These are phyloP conservation scores for Fusarium kyushuense DNA, from an alignment of 2,329 filamentous ascomycete genomes.

Conservation along the genomic window DNA sequence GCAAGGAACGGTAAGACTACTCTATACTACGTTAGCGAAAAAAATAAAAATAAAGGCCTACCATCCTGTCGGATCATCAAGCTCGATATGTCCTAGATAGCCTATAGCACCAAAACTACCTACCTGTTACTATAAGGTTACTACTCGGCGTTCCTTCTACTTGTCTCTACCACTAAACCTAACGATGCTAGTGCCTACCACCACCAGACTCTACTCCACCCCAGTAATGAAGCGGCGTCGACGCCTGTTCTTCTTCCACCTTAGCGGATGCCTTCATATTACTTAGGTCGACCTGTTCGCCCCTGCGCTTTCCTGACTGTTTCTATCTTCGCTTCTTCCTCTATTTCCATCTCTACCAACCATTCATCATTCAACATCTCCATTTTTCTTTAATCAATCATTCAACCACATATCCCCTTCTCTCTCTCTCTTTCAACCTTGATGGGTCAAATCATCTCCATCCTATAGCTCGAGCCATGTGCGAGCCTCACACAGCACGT, in stretches of 20 bases:
- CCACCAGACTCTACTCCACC: constrained; percentile 38
- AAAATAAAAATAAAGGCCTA: constrained; percentile 4
- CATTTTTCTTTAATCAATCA: not conserved
- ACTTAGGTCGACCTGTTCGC: constrained; percentile 36
- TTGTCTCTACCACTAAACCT: not conserved
- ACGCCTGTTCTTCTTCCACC: constrained; percentile 39
- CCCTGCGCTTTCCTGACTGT: constrained; percentile 32
- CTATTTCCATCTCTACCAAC: constrained; percentile 7
- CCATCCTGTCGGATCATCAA: constrained; percentile 30
- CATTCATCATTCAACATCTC: not conserved
- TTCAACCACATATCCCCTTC: no score
- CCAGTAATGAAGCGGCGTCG: constrained; percentile 46
- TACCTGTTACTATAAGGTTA: constrained; percentile 20
- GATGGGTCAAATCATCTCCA: constrained; percentile 40
- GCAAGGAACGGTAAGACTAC: not conserved
- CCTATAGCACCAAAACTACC: constrained; percentile 26
- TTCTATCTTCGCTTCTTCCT: constrained; percentile 3
- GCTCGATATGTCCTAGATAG: constrained; percentile 38
- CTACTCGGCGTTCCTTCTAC: not conserved
- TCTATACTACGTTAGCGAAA: not conserved
- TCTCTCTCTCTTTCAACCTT: constrained; percentile 8
- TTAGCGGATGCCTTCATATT: constrained; percentile 49
- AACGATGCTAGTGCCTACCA: constrained; percentile 6
- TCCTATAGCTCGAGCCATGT: constrained; percentile 37
- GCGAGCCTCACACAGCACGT: constrained; percentile 43